Conservation (phyloP, 306 rosid genomes). For the Cicer cuneatum region DNA sequence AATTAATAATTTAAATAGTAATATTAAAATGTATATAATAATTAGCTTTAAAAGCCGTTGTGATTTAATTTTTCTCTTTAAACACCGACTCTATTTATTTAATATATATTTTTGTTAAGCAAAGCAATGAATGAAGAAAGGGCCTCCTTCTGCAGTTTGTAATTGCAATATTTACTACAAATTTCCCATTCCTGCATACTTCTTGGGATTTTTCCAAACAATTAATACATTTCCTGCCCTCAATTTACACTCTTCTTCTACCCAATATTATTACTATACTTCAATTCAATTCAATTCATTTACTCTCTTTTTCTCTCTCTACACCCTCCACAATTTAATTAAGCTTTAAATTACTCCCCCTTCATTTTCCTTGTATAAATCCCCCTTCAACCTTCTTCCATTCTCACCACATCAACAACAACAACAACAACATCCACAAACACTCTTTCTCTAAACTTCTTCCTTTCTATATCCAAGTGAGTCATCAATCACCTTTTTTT, state of each 20-base stretch:
- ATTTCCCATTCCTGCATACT: conserved; percentile 75
- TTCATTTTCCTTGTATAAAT: conserved; percentile 65
- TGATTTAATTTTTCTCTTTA: not conserved
- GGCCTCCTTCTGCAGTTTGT: conserved; percentile 60
- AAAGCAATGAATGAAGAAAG: conserved; percentile 85
- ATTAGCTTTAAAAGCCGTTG: too few species aligned
- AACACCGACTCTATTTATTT: conserved; percentile 59
- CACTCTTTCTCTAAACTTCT: too few species aligned
- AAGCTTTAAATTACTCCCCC: conserved; percentile 68
- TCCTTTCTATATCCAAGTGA: not conserved
- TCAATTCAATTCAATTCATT: conserved; percentile 52
- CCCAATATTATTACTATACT: conserved; percentile 58
- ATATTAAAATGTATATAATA: too few species aligned
- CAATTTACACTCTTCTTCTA: conserved; percentile 88
- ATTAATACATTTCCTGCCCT: conserved; percentile 87
- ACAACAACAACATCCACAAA: too few species aligned
- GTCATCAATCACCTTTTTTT: not conserved
- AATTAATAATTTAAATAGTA: not conserved
- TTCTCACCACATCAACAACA: conserved; percentile 35
- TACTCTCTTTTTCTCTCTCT: conserved; percentile 39
- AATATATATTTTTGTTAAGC: conserved; percentile 42
- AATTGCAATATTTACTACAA: conserved; percentile 79
- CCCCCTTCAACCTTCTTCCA: conserved; percentile 49
- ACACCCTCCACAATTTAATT: conserved; percentile 69
- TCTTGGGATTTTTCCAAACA: conserved; percentile 72